Percentiles rank a stretch among this genome's conserved stretches.
These are phyloP conservation scores for Phaffomyces antillensis DNA, from an alignment of 805 yeast species.

Conservation along the genomic window DNA sequence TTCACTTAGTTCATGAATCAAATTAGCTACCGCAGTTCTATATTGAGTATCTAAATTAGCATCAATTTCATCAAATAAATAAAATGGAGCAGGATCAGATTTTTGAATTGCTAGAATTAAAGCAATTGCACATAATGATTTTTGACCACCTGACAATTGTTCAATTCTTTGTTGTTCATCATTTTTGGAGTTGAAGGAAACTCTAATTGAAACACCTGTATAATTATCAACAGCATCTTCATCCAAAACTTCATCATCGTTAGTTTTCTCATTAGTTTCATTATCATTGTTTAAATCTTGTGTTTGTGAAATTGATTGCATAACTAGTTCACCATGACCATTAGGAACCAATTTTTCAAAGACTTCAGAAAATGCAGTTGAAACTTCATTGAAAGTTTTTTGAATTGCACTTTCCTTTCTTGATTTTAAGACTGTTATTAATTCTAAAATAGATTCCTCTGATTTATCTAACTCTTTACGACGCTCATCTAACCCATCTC, in stretches of 20 bases:
- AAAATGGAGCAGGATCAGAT: constrained; percentile 96
- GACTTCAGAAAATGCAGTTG: constrained; percentile 63
- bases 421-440: constrained; percentile 61
- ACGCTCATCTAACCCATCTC: constrained; percentile 58
- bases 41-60: constrained; percentile 93
- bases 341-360: constrained; percentile 79
- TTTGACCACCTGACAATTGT: constrained; percentile 95
- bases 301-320: constrained; percentile 30
- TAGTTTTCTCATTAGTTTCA: constrained; percentile 18
- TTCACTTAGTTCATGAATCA: constrained; percentile 57
- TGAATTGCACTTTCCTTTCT: constrained; percentile 81
- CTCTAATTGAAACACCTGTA: constrained; percentile 77
- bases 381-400: constrained; percentile 69
- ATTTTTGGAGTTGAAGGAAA: constrained; percentile 78
- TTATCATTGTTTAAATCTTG: constrained; percentile 9
- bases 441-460: constrained; percentile 60
- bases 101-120: constrained; percentile 88
- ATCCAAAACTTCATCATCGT: constrained; percentile 13
- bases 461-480: constrained; percentile 65
- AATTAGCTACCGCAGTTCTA: constrained; percentile 75
- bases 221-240: constrained; percentile 40
- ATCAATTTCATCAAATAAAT: constrained; percentile 92
- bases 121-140: constrained; percentile 93
- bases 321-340: constrained; percentile 69
- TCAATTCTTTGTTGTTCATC: constrained; percentile 85